These are phyloP conservation scores for Pyrenophora teres DNA, from an alignment of 2,329 filamentous ascomycete species.

Conservation along the genomic window DNA sequence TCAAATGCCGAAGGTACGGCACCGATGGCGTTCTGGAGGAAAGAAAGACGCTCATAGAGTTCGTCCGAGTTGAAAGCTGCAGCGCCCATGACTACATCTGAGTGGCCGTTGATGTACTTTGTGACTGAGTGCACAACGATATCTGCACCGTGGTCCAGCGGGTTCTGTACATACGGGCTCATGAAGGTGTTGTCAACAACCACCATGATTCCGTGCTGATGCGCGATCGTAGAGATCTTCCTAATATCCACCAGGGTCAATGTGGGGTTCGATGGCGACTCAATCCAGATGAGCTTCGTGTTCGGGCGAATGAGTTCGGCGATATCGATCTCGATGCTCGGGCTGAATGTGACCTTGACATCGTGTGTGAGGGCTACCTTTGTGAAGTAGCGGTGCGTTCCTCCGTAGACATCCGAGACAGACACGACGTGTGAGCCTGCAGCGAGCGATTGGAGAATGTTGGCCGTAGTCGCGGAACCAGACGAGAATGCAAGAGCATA, in stretches of 20 bases:
- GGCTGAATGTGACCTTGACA: constrained; percentile 92
- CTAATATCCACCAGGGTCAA: constrained; percentile 91
- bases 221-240: constrained; percentile 79
- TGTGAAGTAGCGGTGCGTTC: constrained; percentile 98
- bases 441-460: constrained; percentile 89
- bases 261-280: constrained; percentile 93
- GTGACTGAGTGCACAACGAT: constrained; percentile 97
- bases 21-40: constrained; percentile 97
- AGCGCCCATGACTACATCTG: constrained; percentile 95
- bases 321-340: constrained; percentile 88
- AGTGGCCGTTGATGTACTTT: constrained; percentile 99
- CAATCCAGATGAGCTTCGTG: constrained; percentile 97
- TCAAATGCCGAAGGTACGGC: constrained; percentile 95
- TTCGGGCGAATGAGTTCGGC: constrained; percentile 80
- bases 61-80: constrained; percentile 90
- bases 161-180: constrained; percentile 95
- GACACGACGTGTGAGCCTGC: constrained; percentile 92
- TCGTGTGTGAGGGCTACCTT: constrained; percentile 95
- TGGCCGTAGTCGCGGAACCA: constrained; percentile 90
- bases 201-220: constrained; percentile 85
- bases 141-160: constrained; percentile 91
- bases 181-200: constrained; percentile 99
- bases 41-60: constrained; percentile 76
- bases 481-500: constrained; percentile 94
- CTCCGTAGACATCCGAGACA: constrained; percentile 96